Percentiles rank a stretch among this genome's conserved stretches.
phyloP scores from a whole-genome alignment of 345 rosid genomes.

The Gossypium anomalum region DNA sequence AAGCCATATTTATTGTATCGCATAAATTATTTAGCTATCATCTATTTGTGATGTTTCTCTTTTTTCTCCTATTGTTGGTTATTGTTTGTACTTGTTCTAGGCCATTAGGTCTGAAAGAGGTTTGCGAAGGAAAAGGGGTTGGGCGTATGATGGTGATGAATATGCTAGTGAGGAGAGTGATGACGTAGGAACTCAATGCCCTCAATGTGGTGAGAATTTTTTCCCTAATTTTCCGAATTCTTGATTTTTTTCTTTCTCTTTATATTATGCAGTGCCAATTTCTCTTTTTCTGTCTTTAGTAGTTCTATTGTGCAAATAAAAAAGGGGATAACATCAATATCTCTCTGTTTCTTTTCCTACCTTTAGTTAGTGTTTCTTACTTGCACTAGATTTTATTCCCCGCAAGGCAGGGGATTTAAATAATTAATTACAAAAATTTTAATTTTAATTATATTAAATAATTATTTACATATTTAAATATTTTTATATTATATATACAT shows the following conservation, averaged over 20 bases:
- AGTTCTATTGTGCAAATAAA: not conserved
- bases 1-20: not conserved
- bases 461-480: too few species aligned
- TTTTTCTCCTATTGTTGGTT: not conserved
- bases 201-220: constrained; percentile 68
- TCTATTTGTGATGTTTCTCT: constrained; percentile 8
- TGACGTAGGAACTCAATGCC: constrained; percentile 44
- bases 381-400: not conserved
- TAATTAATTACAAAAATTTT: too few species aligned
- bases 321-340: not conserved
- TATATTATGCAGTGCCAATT: not conserved
- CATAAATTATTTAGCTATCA: constrained; percentile 2
- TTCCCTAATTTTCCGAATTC: not conserved
- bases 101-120: constrained; percentile 55
- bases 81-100: constrained; percentile 32
- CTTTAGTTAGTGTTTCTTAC: not conserved
- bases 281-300: not conserved
- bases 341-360: not conserved
- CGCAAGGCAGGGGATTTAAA: too few species aligned
- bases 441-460: too few species aligned
- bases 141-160: constrained; percentile 26
- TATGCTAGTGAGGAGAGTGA: constrained; percentile 32
- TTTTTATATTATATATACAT: too few species aligned
- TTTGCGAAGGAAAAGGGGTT: constrained; percentile 37
- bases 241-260: not conserved